A percentile compares a stretch with the other conserved stretches of the same genome.
These are phyloP conservation scores for Bromus sterilis DNA, from an alignment of 176 grass and related monocot species.

Conservation along the genomic window DNA sequence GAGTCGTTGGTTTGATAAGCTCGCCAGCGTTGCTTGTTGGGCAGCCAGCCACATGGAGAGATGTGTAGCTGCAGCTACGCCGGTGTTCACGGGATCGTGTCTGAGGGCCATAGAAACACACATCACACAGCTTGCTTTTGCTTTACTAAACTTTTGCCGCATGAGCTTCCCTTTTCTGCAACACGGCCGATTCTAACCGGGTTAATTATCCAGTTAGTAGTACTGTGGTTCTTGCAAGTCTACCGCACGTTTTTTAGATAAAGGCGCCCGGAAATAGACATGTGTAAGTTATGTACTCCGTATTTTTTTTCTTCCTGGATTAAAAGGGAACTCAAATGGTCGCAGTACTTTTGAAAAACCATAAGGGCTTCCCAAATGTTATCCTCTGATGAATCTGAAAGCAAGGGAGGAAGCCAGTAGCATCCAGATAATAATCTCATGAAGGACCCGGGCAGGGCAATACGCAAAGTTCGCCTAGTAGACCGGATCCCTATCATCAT, in stretches of 20 bases:
- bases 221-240: background rate
- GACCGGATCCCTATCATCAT: background rate
- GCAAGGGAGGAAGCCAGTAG: background rate
- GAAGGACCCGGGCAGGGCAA: too few species aligned
- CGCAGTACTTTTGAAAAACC: too few species aligned
- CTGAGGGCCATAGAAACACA: background rate
- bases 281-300: too few species aligned
- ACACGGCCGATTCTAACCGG: background rate
- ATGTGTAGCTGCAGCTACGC: background rate
- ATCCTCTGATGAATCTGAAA: background rate
- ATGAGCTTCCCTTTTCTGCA: background rate
- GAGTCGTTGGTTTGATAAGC: background rate
- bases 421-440: background rate
- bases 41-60: background rate
- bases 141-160: background rate
- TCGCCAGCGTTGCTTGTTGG: background rate
- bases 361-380: background rate
- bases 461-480: too few species aligned
- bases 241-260: background rate
- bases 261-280: too few species aligned
- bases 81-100: conserved; percentile 21
- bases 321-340: too few species aligned
- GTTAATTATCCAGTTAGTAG: background rate
- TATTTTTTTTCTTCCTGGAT: too few species aligned
- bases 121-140: background rate